Percentiles rank a stretch among this genome's conserved stretches.
Evolutionary conservation across 176 grass and related monocot genomes (phyloP).

Genomic region (Lolium perenne): DNA sequence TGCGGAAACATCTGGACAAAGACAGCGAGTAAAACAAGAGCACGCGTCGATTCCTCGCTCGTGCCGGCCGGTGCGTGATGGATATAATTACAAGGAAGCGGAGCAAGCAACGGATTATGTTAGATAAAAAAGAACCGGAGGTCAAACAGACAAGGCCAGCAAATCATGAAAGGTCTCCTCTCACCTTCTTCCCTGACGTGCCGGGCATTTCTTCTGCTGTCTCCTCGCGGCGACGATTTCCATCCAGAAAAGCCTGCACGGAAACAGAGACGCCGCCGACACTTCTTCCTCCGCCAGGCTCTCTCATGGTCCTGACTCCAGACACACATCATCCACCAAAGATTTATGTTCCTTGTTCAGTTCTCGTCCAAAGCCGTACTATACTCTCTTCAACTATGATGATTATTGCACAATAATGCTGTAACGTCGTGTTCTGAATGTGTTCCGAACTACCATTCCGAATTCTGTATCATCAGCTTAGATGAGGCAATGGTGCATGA

Average conservation of each 20-base stretch:
- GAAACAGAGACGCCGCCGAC: conserved; percentile 39
- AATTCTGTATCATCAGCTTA: conserved; percentile 40
- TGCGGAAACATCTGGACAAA: neutral
- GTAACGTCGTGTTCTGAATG: conserved; percentile 9
- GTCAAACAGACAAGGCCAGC: conserved; percentile 38
- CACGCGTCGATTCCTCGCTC: neutral
- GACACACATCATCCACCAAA: neutral
- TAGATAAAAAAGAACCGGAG: neutral
- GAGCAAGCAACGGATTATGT: conserved; percentile 20
- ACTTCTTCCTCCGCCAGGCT: conserved; percentile 12
- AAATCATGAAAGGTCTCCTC: conserved; percentile 37
- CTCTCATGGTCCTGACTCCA: conserved; percentile 3
- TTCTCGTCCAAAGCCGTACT: neutral
- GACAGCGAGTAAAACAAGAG: neutral
- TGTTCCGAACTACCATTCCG: neutral
- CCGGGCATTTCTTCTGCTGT: conserved; percentile 21
- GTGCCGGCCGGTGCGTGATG: neutral
- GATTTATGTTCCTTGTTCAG: neutral
- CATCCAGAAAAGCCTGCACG: conserved; percentile 20
- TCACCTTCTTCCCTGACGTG: conserved; percentile 45
- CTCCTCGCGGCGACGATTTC: conserved; percentile 8
- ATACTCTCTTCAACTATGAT: conserved; percentile 22
- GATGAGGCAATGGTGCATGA: conserved; percentile 29
- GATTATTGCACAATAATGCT: neutral
- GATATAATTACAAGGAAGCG: conserved; percentile 27